These are phyloP conservation scores for Nymphaea thermarum DNA, from an alignment of 164 flowering plant genomes.

Conservation along the genomic window DNA sequence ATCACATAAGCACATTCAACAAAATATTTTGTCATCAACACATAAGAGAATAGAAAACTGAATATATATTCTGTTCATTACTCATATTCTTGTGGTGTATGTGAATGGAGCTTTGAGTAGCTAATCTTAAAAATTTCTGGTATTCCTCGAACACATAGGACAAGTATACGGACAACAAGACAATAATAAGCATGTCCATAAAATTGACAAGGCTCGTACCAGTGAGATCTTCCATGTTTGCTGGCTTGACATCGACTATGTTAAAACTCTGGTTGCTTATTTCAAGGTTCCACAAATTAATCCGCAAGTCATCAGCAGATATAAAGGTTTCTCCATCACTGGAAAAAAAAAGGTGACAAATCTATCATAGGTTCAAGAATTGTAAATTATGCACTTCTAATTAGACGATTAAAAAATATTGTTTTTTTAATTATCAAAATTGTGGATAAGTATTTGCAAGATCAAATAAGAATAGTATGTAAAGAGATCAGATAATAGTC, in stretches of 20 bases:
- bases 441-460: no score
- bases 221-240: conserved; percentile 98
- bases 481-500: not conserved
- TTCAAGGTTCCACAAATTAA: conserved; percentile 98
- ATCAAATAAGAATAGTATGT: not conserved
- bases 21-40: no score
- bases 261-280: conserved; percentile 97
- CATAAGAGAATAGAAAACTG: no score
- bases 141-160: no score
- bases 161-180: not conserved
- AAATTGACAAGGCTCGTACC: conserved; percentile 27
- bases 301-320: conserved; percentile 96
- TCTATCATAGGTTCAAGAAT: no score
- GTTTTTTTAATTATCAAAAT: no score
- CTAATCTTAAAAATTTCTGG: no score
- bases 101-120: not conserved
- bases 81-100: no score
- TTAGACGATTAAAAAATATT: no score
- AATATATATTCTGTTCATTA: no score
- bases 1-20: no score
- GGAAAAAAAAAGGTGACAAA: conserved; percentile 4
- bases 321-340: conserved; percentile 99
- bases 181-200: not conserved
- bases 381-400: no score
- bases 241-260: conserved; percentile 96